Conservation (phyloP, 2,329 filamentous ascomycete species). For the Colletotrichum lentis region DNA sequence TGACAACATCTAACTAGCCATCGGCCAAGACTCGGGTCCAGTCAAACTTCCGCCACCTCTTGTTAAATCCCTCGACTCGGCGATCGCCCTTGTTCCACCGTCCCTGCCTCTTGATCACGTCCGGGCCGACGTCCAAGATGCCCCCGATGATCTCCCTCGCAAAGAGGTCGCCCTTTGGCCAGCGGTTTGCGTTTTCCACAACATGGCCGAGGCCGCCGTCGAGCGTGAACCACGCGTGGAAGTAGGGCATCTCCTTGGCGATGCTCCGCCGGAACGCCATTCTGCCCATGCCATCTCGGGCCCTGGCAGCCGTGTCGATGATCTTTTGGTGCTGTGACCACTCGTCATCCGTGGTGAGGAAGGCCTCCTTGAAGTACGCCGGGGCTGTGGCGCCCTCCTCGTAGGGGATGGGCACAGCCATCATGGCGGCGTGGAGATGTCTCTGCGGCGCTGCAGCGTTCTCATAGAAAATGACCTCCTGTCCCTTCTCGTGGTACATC, state of each 20-base stretch:
- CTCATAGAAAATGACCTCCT: conserved; percentile 96
- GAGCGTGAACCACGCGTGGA: conserved; percentile 93
- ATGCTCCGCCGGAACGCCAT: conserved; percentile 82
- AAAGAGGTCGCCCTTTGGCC: conserved; percentile 92
- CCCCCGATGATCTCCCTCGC: conserved; percentile 91
- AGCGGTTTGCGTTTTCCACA: conserved; percentile 83
- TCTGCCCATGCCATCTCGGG: conserved; percentile 75
- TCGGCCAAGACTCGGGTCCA: conserved; percentile 72
- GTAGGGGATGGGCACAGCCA: conserved; percentile 87
- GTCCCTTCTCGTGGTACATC: conserved; percentile 92
- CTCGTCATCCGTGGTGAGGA: conserved; percentile 86
- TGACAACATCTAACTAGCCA: conserved; percentile 29
- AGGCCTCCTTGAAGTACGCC: conserved; percentile 94
- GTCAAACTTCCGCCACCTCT: conserved; percentile 91
- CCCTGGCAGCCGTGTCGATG: conserved; percentile 80
- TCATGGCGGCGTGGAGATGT: conserved; percentile 84
- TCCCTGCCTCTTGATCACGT: conserved; percentile 89
- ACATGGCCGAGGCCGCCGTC: conserved; percentile 93
- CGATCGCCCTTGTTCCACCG: conserved; percentile 77
- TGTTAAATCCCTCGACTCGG: conserved; percentile 80
- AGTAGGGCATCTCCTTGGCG: conserved; percentile 97
- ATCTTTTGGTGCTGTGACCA: conserved; percentile 96
- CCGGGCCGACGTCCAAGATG: conserved; percentile 83
- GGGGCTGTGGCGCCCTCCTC: conserved; percentile 90
- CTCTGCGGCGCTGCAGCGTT: conserved; percentile 85